phyloP scores from a whole-genome alignment of 1,139 yeast genomes.

The Magnusiomyces tetraspermus region DNA sequence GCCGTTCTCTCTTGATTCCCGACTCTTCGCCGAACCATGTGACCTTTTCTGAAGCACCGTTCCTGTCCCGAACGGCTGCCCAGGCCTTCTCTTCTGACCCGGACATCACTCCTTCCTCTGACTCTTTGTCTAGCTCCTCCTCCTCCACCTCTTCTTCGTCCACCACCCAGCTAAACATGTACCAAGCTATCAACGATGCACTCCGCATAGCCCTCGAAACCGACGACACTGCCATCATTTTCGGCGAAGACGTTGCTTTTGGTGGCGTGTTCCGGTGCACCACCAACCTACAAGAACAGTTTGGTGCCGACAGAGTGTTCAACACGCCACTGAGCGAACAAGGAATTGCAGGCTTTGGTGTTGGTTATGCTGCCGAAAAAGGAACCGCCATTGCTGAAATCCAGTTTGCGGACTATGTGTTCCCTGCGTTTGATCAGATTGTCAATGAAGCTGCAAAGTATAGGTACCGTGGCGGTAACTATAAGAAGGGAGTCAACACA shows the following conservation, averaged over 20 bases:
- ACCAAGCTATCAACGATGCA: constrained; percentile 32
- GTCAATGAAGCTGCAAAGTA: constrained; percentile 34
- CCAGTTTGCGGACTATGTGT: constrained; percentile 34
- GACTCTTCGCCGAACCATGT: constrained; percentile 20
- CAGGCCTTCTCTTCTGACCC: constrained; percentile 19
- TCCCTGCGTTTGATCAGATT: constrained; percentile 34
- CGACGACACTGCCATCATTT: constrained; percentile 30
- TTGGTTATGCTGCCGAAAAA: constrained; percentile 33
- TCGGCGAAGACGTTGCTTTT: constrained; percentile 34
- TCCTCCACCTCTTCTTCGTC: constrained; percentile 10
- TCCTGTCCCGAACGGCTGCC: constrained; percentile 20
- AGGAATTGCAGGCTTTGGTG: constrained; percentile 32
- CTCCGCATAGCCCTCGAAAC: constrained; percentile 30
- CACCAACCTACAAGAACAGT: constrained; percentile 32
- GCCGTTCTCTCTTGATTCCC: constrained; percentile 14
- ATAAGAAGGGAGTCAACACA: too few species aligned
- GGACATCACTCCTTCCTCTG: constrained; percentile 19
- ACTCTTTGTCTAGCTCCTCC: constrained; percentile 4
- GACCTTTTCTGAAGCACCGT: constrained; percentile 24
- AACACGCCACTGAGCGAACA: constrained; percentile 33
- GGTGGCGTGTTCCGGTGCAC: constrained; percentile 36
- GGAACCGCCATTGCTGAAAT: constrained; percentile 34
- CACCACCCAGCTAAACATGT: constrained; percentile 26
- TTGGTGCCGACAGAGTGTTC: constrained; percentile 32
- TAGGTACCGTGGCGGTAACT: constrained; percentile 27